These are phyloP conservation scores for Solanum peruvianum DNA, from an alignment of 257 asterid species.

Conservation along the genomic window DNA sequence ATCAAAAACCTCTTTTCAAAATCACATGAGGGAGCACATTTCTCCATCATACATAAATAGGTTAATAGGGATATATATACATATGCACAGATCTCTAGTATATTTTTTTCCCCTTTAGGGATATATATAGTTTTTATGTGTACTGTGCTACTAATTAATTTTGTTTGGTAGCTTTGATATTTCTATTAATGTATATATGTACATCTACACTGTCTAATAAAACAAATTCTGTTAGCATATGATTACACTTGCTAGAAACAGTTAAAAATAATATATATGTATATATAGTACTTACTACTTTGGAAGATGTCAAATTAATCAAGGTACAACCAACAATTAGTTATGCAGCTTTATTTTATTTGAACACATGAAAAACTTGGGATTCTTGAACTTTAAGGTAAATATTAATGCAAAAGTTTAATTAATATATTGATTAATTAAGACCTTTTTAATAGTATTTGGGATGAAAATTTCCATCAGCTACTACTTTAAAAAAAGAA, in stretches of 20 bases:
- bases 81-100: background rate
- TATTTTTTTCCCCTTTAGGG: background rate
- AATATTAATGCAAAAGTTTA: background rate
- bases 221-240: background rate
- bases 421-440: background rate
- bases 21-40: background rate
- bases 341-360: background rate
- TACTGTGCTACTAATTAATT: background rate
- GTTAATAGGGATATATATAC: background rate
- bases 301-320: background rate
- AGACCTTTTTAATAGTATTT: background rate
- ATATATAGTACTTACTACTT: background rate
- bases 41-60: background rate
- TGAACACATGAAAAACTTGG: background rate
- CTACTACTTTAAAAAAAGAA: background rate
- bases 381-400: background rate
- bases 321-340: background rate
- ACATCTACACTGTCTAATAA: background rate
- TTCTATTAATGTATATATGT: background rate
- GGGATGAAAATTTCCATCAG: background rate
- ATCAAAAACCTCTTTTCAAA: background rate
- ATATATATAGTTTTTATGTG: background rate
- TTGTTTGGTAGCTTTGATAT: background rate
- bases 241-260: background rate
- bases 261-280: background rate